Evolutionary conservation across 768 basidiomycete species (phyloP).

Genomic region (Suillus weaverae): DNA sequence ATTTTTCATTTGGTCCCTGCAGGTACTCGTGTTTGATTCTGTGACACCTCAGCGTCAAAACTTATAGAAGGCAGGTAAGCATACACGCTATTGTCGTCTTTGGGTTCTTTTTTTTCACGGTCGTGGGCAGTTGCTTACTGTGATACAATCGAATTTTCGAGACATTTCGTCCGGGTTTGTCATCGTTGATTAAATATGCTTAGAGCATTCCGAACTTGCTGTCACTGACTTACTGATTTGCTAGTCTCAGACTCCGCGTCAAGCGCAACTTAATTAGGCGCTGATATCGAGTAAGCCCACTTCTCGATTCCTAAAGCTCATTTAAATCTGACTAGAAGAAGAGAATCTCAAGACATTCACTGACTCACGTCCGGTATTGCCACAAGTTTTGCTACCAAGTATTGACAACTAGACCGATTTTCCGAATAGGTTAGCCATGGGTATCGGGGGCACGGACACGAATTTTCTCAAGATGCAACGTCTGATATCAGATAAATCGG

Average conservation of each 20-base stretch:
- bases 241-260: not conserved
- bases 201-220: not conserved
- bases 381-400: too few relatives aligned
- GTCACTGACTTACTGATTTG: too few relatives aligned
- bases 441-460: not conserved
- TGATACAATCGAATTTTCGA: not conserved
- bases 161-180: not conserved
- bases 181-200: not conserved
- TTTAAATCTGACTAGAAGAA: too few relatives aligned
- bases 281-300: not conserved
- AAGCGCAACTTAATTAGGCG: not conserved
- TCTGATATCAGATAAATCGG: too few relatives aligned
- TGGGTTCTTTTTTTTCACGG: conserved; percentile 3
- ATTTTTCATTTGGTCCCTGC: too few relatives aligned
- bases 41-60: not conserved
- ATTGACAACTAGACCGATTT: not conserved
- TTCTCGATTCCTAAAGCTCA: not conserved
- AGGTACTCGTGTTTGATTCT: not conserved
- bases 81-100: not conserved
- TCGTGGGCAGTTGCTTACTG: conserved; percentile 5
- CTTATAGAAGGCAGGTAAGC: not conserved
- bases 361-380: not conserved
- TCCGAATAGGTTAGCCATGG: not conserved
- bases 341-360: not conserved
- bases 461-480: not conserved